Base-by-base conservation (phyloP, 2,329 filamentous ascomycete species). In the Sarocladiaceae sp. region DNA sequence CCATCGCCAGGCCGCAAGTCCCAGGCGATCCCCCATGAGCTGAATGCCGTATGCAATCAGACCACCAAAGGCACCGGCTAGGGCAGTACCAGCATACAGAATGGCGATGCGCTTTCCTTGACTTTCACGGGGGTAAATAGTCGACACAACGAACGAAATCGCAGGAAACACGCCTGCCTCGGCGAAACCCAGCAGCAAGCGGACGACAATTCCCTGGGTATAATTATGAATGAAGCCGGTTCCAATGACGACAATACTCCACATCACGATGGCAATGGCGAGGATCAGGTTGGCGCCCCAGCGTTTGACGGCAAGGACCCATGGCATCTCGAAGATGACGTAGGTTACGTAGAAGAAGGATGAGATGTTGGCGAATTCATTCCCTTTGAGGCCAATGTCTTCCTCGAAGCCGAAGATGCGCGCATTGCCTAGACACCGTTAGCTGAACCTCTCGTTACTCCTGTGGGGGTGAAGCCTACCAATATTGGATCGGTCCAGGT, bases 1-100 rank as follows among this genome's bases (percentile, higher is more conserved):
- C 76, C 76, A 79, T 50, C 74, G 58, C 77, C 76, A 79, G 1
- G 76, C 75, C 1, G 65, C 64, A 1, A 79, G 62, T 0, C 75
- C 75, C 28, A 66, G 67, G 1, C 60, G 63, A 1, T 69, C 72
- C 11, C 78, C 74, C 53, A 79, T 68, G 0, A 67, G 66, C 20
- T 72, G 67, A 2, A 65, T 62, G 0, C 56, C 61, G 12, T 61
- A 64, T 0, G 63, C 63, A 1, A 65, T 55, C 3, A 66, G 28
- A 0, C 66, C 65, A 2, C 65, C 63, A 2, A 67, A 55, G 0
- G 60, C 67, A 2, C 66, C 66, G 0, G 59, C 62, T 1, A 66
- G 53, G 0, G 59, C 59, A 22, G 63, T 67, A 1, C 61, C 62
- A 18, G 64, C 59, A 40, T 71, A 63, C 0, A 64, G 54, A 1